phyloP scores from a whole-genome alignment of 352 stramenopile species.

The Pythium sp. region DNA sequence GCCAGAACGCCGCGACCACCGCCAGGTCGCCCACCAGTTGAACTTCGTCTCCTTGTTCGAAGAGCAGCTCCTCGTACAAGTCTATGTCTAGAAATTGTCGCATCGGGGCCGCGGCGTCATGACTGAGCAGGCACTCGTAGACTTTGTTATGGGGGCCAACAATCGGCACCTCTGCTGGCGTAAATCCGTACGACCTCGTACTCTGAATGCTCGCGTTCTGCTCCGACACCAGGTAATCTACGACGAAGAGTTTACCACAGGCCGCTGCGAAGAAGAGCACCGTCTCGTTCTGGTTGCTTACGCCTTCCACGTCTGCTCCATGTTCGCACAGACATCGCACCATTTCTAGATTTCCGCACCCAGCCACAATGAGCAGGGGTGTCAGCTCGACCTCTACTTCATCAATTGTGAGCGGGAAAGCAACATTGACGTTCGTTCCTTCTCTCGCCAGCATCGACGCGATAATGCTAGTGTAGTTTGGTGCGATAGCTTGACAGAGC shows the following conservation, averaged over 20 bases:
- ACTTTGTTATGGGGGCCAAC: not conserved
- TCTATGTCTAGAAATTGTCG: not conserved
- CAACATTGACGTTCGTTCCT: not conserved
- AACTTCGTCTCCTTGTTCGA: not conserved
- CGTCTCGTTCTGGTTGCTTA: conserved; percentile 4
- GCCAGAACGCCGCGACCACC: not conserved
- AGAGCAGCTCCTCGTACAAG: not conserved
- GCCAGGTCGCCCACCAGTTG: not conserved
- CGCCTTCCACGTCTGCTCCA: conserved; percentile 1
- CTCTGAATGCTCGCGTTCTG: not conserved
- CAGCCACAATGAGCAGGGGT: not conserved
- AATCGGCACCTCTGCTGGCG: not conserved
- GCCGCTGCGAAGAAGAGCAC: conserved; percentile 7
- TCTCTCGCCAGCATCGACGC: not conserved
- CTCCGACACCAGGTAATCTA: not conserved
- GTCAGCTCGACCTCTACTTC: not conserved
- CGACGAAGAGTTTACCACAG: not conserved
- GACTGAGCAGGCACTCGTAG: not conserved
- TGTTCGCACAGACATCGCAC: not conserved
- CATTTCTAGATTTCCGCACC: not conserved
- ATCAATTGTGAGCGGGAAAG: not conserved
- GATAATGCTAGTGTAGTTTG: not conserved
- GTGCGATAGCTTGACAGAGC: not conserved
- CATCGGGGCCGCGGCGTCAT: not conserved
- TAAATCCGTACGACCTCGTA: conserved; percentile 1